Evolutionary conservation across 495 filamentous ascomycete species (phyloP), one percentile per base, ranked within the genome.

Genomic region (Aspergillus egyptiacus): DNA sequence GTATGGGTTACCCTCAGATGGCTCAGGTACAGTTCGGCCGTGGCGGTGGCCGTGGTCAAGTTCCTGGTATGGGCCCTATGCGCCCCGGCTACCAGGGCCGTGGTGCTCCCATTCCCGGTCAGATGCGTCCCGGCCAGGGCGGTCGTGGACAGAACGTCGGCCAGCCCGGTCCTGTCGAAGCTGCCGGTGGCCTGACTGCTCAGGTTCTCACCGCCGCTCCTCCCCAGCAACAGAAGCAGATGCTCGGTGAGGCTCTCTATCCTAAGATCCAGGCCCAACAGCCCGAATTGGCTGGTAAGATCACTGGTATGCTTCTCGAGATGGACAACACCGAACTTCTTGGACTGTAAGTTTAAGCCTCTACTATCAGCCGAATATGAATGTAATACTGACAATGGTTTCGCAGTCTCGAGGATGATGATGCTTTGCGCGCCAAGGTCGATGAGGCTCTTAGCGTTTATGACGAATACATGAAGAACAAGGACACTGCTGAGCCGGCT

Each of bases 271-370:
- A 89, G 66, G 79, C 77, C 44, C 81, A 93, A 69, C 89, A 97
- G 77, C 89, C 90, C 34, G 88, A 94, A 54, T 76, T 99, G 51
- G 93, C 93, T 54, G 93, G 93, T 58, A 99, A 99, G 84, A 96
- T 99, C 63, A 99, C 93, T 51, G 93, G 93, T 69, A 99, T 99
- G 93, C 82, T 99, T 60, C 65, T 99, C 58, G 93, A 99, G 79
- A 99, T 99, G 93, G 93, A 96, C 54, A 96, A 96, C 65, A 55
- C 73, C 37, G 93, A 99, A 76, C 72, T 99, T 53, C 71, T 99
- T 61, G 85, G 85, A 67, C 78, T 99, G 93, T 98, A 83, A 89
- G 93, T 90, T 14, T 19, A n/a, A 20, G 18, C 33, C 19, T 38
- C 11, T 6, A 25, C n/a, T 18, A 37, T 25, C 40, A 28, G 28